phyloP scores from a whole-genome alignment of 108 stramenopile species.

The Nitzschia palea region DNA sequence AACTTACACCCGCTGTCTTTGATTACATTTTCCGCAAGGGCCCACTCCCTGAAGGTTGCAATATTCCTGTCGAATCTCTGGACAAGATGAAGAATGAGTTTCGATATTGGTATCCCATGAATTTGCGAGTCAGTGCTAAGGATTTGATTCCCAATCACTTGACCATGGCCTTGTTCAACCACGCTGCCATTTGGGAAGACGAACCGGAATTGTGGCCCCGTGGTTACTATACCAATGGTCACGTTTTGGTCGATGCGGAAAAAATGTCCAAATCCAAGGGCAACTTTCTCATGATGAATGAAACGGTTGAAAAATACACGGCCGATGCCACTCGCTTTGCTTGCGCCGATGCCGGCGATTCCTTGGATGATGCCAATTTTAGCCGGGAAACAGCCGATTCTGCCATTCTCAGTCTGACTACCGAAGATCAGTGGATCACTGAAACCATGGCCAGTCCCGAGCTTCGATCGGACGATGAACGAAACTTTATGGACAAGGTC shows the following conservation, averaged over 20 bases:
- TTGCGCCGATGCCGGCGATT: slow-evolving; percentile 95
- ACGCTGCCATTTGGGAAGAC: slow-evolving; percentile 96
- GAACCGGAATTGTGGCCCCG: slow-evolving; percentile 90
- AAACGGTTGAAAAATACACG: slow-evolving; percentile 82
- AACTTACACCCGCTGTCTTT: slow-evolving; percentile 89
- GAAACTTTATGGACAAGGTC: slow-evolving; percentile 87
- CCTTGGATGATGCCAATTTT: slow-evolving; percentile 99
- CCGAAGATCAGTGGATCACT: slow-evolving; percentile 85
- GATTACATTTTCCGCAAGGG: slow-evolving; percentile 92
- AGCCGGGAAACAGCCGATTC: slow-evolving; percentile 88
- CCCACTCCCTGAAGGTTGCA: slow-evolving; percentile 63
- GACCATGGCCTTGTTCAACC: slow-evolving; percentile 98
- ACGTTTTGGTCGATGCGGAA: slow-evolving; percentile 92
- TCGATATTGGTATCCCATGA: slow-evolving; percentile 98
- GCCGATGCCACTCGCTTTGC: slow-evolving; percentile 93
- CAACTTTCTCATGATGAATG: slow-evolving; percentile 97
- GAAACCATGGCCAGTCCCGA: slow-evolving; percentile 62
- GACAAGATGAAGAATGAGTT: slow-evolving; percentile 87
- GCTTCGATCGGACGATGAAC: slow-evolving; percentile 56
- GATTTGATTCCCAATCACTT: slow-evolving; percentile 98
- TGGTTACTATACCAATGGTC: slow-evolving; percentile 95
- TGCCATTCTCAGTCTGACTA: slow-evolving; percentile 85
- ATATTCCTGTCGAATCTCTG: slow-evolving; percentile 72
- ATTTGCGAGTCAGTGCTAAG: slow-evolving; percentile 94
- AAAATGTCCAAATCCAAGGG: slow-evolving; percentile 99